Base-by-base conservation (phyloP, 1,284 basidiomycete species). In the Baeospora myosura region DNA sequence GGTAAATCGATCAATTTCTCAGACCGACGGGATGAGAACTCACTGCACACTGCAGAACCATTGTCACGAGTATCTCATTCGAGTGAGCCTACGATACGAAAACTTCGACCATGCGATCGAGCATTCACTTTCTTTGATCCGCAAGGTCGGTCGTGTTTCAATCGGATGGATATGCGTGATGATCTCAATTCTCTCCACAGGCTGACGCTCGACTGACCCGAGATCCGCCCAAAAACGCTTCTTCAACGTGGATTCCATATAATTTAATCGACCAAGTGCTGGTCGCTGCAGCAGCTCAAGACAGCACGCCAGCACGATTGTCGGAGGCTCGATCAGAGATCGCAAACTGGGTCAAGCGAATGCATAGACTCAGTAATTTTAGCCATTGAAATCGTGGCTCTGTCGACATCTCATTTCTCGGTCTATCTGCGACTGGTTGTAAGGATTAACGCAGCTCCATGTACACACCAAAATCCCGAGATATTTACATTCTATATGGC, bases 241-340 rank as follows among this genome's bases (percentile, higher is more conserved):
- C 71, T 26, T 60, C 72, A 29, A 82, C 84, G 1, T 89, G 86
- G 77, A 65, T 91, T 21, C 89, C 92, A 3, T 95, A 93, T 57
- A 80, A 78, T 45, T 71, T 95, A 41, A 75, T 95, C 50, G 92
- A 95, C 61, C 82, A 93, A 57, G 81, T 96, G 12, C 64, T 95
- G 12, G 71, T 73, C 14, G 80, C 84, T 10, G 77, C 81, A 1
- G 68, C 72, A 36, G 66, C 74, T 20, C 71, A 76, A 50, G 66
- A 72, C 29, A 41, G 44, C 12, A 40, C 44, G 12, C 47, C 47
- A 18, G 18, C 69, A n/a, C 66, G 66, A 33, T 63, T 76, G 35
- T 61, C 66, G 25, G 68, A 72, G 45, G 60, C 88, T 43, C 71
- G 75, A 43, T 63, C 65, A 29, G 76, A 81, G 47, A 60, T 87